Base-by-base conservation (phyloP, 1,284 basidiomycete species). In the Fistulina hepatica region DNA sequence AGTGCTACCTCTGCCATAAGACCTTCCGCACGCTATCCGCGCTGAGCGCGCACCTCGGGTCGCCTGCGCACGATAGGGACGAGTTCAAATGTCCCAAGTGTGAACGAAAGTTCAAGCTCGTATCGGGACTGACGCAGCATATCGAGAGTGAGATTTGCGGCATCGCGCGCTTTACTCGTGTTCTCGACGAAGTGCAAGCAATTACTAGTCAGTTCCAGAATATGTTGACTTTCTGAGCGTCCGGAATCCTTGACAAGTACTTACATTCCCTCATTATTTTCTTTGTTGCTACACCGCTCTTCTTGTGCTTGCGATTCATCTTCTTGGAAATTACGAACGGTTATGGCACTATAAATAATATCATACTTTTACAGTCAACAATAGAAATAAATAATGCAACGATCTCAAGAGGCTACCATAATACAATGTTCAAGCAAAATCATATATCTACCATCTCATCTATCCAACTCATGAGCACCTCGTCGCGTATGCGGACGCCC, bases 371-470 rank as follows among this genome's bases (percentile, higher is more conserved):
- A n/a, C n/a, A n/a, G n/a, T n/a, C n/a, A n/a, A n/a, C n/a, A n/a
- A n/a, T n/a, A n/a, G n/a, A n/a, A n/a, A n/a, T n/a, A n/a, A n/a
- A n/a, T n/a, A n/a, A n/a, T n/a, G n/a, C n/a, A n/a, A n/a, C n/a
- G n/a, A n/a, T n/a, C n/a, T n/a, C n/a, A n/a, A n/a, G n/a, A n/a
- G n/a, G n/a, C n/a, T n/a, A n/a, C n/a, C n/a, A n/a, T n/a, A n/a
- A n/a, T n/a, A n/a, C n/a, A n/a, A n/a, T n/a, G n/a, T n/a, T n/a
- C n/a, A n/a, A n/a, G n/a, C n/a, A n/a, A n/a, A n/a, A n/a, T n/a
- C n/a, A n/a, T n/a, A n/a, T n/a, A 45, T 81, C 76, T 12, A 81
- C 62, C 80, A 88, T 88, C 60, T 86, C 84, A 15, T 65, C 64
- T 28, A 88, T 66, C 83, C 83, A 88, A 16, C 69, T 64, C 68